Base-by-base conservation (phyloP, 129 eudicot genomes). In the Tanacetum coccineum region DNA sequence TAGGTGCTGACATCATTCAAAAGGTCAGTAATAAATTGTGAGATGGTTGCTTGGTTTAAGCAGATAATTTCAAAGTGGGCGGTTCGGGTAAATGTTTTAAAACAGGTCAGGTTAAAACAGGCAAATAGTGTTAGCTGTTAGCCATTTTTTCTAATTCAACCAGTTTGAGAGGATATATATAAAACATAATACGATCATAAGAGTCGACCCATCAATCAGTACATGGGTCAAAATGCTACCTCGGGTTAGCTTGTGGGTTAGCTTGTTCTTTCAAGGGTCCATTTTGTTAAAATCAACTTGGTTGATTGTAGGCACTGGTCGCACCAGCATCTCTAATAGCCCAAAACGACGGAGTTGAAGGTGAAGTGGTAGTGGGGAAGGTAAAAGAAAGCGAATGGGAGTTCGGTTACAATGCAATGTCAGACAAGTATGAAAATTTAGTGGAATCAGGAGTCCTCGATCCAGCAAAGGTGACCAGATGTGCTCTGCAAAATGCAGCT, bases 281-380 rank as follows among this genome's bases (percentile, higher is more conserved):
- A 6, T 7, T 36, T 36, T 8, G 42, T 36, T 36, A 8, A 36
- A 2, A 9, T 9, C 42, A 6, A 36, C 48, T 61, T 56, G 45
- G 12, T 70, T 77, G 68, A 13, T 13, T 22, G 13, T 28, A 88
- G 96, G 96, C 96, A 30, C 70, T 88, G 59, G 82, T 88, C 9
- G 78, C 96, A 62, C 96, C 96, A 8, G 92, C 96, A 42, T 59
- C 89, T 13, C 64, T 88, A 59, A 88, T 88, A 47, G 96, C 96
- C 47, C 81, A 79, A 54, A 88, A 88, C 46, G 96, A 93, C 11
- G 92, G 96, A 25, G 77, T 85, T 60, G 92, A 88, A 72, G 96
- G 96, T 2, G 96, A 88, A 77, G 96, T 88, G 44, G 93, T 88
- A 19, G 96, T 88, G 63, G 96, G 85, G 85, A 88, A 88, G 75